Evolutionary conservation across 169 alveolate genomes (phyloP), one percentile per base, ranked within the genome.

Genomic region (Plasmodium coatneyi): DNA sequence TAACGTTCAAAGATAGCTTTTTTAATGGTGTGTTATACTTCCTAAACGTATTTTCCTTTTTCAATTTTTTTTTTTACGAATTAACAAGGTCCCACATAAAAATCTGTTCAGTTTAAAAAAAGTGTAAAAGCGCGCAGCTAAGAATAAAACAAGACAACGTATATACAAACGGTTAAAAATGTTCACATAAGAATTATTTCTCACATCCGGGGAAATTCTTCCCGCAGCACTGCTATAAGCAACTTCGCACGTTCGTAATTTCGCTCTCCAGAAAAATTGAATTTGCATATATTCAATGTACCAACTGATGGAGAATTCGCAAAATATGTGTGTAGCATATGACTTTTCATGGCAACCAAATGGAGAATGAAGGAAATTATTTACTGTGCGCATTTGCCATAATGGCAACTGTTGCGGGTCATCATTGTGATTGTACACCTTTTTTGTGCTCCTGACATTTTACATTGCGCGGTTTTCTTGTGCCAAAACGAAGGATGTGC

Each of bases 111-210:
- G 34, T 66, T 66, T 66, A 66, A 22, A 66, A 66, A 25, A 66
- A 22, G 36, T 66, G n/a, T 0, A 66, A 66, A 66, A 1, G 28
- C 76, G n/a, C 76, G 76, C 5, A 66, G n/a, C 76, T 66, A 66
- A 66, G 39, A 66, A 66, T 66, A 66, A 66, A 66, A 66, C 76
- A 66, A 66, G 76, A 66, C 76, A 66, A 25, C 76, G 36, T 9
- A 66, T 66, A 66, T 9, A 4, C 36, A 66, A 66, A 28, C 76
- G 19, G 36, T 66, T 66, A 66, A 66, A 66, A 12, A 66, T 66
- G n/a, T 66, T 5, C 76, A 66, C 76, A 19, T 66, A 66, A 66
- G 10, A 36, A 66, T 66, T 66, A 66, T 66, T 66, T 66, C 36
- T 32, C 76, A 66, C 76, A 19, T 28, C 14, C 41, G 36, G 9